Percentiles rank a stretch among this genome's conserved stretches.
Conservation (phyloP, 371 early-diverging fungal species). For the Circinella umbellata region DNA sequence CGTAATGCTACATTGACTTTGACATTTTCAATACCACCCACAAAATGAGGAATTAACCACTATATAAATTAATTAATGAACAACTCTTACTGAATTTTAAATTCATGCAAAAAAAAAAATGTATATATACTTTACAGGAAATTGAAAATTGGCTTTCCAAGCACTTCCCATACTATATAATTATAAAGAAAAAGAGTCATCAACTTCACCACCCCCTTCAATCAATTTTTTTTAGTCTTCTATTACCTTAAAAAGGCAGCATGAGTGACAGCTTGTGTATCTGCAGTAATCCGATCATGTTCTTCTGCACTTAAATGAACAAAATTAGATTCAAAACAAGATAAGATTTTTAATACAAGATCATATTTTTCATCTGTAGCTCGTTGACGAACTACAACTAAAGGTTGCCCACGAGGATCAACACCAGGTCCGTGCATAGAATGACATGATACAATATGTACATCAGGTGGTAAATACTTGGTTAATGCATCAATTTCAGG, state of each 20-base stretch:
- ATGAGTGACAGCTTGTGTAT: conserved; percentile 97
- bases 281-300: conserved; percentile 95
- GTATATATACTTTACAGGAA: conserved; percentile 67
- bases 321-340: conserved; percentile 78
- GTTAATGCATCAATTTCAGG: conserved; percentile 93
- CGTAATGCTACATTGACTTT: conserved; percentile 91
- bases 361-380: conserved; percentile 64
- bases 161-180: conserved; percentile 87
- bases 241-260: conserved; percentile 83
- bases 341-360: conserved; percentile 67
- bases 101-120: not conserved
- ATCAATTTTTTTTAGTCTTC: no score
- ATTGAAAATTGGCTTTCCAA: conserved; percentile 82
- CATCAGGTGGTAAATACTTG: conserved; percentile 83
- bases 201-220: no score
- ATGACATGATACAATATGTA: conserved; percentile 92
- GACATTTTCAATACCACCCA: conserved; percentile 95
- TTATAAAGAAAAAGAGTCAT: no score
- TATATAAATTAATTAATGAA: conserved; percentile 18
- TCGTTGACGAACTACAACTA: conserved; percentile 86
- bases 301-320: conserved; percentile 81
- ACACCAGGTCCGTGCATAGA: conserved; percentile 96
- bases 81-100: no score
- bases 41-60: conserved; percentile 88
- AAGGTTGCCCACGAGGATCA: conserved; percentile 82